phyloP scores from a whole-genome alignment of 2,329 filamentous ascomycete species.

The Metarhizium rileyi region DNA sequence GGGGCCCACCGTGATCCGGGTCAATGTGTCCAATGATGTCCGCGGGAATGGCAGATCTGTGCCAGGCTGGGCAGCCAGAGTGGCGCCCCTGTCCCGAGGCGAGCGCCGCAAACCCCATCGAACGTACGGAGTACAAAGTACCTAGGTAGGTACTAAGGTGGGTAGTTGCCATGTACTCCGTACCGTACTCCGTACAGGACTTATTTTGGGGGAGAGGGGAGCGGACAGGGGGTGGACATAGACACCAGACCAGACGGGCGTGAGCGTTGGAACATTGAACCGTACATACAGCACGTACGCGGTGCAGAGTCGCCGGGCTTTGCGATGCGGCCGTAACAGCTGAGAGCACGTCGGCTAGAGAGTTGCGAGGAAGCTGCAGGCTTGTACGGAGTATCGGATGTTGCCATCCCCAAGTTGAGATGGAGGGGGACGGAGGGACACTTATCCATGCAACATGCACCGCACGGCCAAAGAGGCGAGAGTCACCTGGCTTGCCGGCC shows the following conservation, averaged over 20 bases:
- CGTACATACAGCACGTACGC: no score
- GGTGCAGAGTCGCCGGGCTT: no score
- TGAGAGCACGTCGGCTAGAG: not conserved
- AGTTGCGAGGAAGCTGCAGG: no score
- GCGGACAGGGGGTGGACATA: no score
- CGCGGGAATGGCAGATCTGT: constrained; percentile 2
- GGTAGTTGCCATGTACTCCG: no score
- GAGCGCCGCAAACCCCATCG: not conserved
- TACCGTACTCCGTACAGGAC: no score
- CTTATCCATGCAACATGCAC: not conserved
- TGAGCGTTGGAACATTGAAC: no score
- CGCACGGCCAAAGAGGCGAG: not conserved
- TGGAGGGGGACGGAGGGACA: not conserved
- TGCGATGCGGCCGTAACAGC: not conserved
- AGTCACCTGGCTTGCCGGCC: not conserved
- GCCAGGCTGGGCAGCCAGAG: not conserved
- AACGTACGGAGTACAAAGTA: no score
- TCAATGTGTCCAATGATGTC: not conserved
- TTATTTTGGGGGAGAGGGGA: no score
- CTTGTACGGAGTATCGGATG: not conserved
- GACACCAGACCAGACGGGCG: no score
- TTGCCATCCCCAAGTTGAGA: constrained; percentile 1
- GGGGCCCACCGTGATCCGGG: constrained; percentile 1
- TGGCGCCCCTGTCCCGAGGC: not conserved
- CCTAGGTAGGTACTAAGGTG: no score